Percentiles rank a stretch among this genome's conserved stretches.
These are phyloP conservation scores for Ceratobasidium papillatum DNA, from an alignment of 1,284 basidiomycete genomes.

Conservation along the genomic window DNA sequence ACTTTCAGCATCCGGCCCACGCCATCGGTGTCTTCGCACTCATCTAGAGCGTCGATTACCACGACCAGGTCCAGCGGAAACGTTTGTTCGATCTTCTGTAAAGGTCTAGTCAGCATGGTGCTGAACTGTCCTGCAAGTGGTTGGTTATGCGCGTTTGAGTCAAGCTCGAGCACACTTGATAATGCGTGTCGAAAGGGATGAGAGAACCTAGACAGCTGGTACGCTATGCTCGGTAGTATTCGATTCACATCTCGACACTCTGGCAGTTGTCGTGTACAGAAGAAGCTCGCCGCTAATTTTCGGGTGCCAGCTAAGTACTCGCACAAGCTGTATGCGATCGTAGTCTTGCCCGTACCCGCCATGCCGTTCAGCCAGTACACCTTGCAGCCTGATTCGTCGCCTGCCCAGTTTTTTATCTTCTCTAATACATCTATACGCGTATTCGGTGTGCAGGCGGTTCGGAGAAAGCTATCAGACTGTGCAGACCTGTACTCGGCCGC, in stretches of 20 bases:
- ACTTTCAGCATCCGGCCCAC: not conserved
- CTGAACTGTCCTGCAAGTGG: not conserved
- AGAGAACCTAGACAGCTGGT: not conserved
- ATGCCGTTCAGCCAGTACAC: constrained; percentile 19
- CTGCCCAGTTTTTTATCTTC: no score
- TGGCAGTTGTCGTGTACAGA: not conserved
- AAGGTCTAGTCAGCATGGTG: not conserved
- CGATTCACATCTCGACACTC: not conserved
- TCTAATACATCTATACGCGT: no score
- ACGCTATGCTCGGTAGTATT: not conserved
- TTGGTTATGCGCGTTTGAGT: not conserved
- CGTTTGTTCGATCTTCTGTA: not conserved
- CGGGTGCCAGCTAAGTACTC: not conserved
- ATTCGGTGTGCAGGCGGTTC: no score
- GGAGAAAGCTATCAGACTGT: no score
- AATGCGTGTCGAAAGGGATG: not conserved
- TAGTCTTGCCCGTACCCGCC: no score
- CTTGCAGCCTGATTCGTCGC: no score
- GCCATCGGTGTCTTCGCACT: not conserved
- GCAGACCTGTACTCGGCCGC: no score
- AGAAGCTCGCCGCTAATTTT: constrained; percentile 9
- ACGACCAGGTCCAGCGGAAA: not conserved
- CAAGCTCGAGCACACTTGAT: not conserved
- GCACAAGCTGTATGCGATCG: constrained; percentile 14
- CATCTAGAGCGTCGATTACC: constrained; percentile 1